phyloP scores from a whole-genome alignment of 257 asterid genomes.

The Fraxinus americana region DNA sequence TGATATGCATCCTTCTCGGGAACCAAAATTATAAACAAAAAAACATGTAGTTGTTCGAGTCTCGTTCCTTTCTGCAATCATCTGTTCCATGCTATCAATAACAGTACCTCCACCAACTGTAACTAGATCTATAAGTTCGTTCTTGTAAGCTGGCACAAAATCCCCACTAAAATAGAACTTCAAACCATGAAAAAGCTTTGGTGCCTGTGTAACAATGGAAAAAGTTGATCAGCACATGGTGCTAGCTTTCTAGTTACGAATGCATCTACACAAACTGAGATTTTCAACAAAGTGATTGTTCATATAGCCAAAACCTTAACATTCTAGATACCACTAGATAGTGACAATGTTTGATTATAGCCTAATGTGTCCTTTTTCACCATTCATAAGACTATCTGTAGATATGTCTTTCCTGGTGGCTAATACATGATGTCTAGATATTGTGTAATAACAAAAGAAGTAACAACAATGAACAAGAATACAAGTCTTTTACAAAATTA shows the following conservation, averaged over 20 bases:
- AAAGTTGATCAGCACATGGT: neutral
- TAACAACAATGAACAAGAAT: neutral
- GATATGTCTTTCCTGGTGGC: neutral
- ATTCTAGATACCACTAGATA: too few species aligned
- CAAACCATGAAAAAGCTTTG: conserved; percentile 68
- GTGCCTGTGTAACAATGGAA: conserved; percentile 47
- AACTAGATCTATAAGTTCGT: conserved; percentile 58
- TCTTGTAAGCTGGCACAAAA: conserved; percentile 58
- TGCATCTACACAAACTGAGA: neutral
- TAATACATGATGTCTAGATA: neutral
- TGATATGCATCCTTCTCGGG: conserved; percentile 34
- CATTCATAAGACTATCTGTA: neutral
- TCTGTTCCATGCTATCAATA: conserved; percentile 45
- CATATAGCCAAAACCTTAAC: neutral
- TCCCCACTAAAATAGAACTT: conserved; percentile 62
- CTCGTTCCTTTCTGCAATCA: conserved; percentile 20
- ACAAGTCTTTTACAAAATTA: neutral
- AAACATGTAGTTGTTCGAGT: conserved; percentile 25
- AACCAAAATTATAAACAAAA: conserved; percentile 58
- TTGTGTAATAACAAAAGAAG: neutral
- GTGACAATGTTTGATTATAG: too few species aligned
- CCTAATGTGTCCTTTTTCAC: neutral
- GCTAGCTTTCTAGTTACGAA: too few species aligned
- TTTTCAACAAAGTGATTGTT: neutral
- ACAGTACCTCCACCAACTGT: conserved; percentile 67